A percentile compares a stretch with the other conserved stretches of the same genome.
Evolutionary conservation across 2,329 filamentous ascomycete genomes (phyloP).

Genomic region (Colletotrichum tamarilloi): DNA sequence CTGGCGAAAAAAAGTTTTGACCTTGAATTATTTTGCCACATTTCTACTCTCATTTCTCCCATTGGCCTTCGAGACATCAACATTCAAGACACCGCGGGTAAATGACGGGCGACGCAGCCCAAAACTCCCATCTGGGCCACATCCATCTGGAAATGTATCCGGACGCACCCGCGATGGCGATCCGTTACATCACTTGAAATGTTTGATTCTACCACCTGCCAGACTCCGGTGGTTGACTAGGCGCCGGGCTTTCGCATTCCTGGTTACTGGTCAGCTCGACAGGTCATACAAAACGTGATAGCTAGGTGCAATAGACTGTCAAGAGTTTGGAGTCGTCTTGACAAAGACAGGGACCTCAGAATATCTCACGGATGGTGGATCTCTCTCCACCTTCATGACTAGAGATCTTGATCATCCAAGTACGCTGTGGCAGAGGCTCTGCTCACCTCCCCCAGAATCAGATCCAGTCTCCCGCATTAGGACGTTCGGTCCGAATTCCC

Average conservation of each 20-base stretch:
- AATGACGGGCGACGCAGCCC: neutral
- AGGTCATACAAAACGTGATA: neutral
- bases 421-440: neutral
- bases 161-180: conserved; percentile 18
- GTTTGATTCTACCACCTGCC: conserved; percentile 11
- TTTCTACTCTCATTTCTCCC: neutral
- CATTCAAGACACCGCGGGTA: conserved; percentile 19
- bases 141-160: conserved; percentile 17
- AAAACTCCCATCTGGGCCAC: neutral
- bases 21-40: neutral
- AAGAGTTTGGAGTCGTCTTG: neutral
- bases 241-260: conserved; percentile 3
- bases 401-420: neutral
- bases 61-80: conserved; percentile 8
- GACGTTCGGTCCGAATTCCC: conserved; percentile 7
- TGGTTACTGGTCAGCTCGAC: neutral
- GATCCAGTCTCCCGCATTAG: neutral
- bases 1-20: neutral
- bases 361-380: neutral
- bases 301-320: neutral
- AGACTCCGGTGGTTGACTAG: conserved; percentile 18
- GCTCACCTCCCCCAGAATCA: neutral
- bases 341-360: neutral
- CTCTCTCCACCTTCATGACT: neutral
- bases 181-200: conserved; percentile 29